These are phyloP conservation scores for Hypoxylon sp. DNA, from an alignment of 2,329 filamentous ascomycete genomes.

Conservation along the genomic window DNA sequence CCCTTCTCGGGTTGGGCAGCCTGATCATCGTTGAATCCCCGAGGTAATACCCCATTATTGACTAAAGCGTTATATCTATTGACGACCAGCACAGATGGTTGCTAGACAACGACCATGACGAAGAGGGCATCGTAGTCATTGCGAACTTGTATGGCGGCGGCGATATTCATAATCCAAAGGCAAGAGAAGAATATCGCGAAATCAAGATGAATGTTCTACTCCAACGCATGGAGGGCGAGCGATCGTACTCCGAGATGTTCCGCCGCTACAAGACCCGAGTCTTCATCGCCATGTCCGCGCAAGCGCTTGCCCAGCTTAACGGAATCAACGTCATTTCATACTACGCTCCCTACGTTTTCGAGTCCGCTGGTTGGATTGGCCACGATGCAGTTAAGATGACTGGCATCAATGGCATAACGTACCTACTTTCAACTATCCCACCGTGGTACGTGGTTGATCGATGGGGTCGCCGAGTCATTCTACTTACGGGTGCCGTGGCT, in stretches of 20 bases:
- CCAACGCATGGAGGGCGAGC: slow-evolving; percentile 93
- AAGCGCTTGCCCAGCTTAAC: slow-evolving; percentile 94
- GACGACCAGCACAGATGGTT: slow-evolving; percentile 78
- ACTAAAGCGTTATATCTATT: slow-evolving; percentile 40
- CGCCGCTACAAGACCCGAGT: slow-evolving; percentile 90
- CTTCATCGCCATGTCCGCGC: slow-evolving; percentile 98
- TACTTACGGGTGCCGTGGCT: slow-evolving; percentile 87
- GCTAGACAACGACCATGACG: slow-evolving; percentile 96
- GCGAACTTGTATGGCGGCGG: slow-evolving; percentile 96
- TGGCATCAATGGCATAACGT: slow-evolving; percentile 91
- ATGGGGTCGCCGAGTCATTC: slow-evolving; percentile 89
- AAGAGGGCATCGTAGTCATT: slow-evolving; percentile 98
- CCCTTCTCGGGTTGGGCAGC: slow-evolving; percentile 85
- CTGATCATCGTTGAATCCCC: slow-evolving; percentile 96
- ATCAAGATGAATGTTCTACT: slow-evolving; percentile 99
- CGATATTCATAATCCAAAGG: slow-evolving; percentile 93
- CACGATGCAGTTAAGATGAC: slow-evolving; percentile 96
- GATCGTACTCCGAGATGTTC: slow-evolving; percentile 95
- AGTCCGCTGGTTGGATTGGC: slow-evolving; percentile 95
- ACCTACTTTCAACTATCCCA: slow-evolving; percentile 90
- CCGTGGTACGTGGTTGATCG: slow-evolving; percentile 97
- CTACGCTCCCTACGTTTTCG: slow-evolving; percentile 96
- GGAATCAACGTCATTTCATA: slow-evolving; percentile 99
- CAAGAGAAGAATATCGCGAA: slow-evolving; percentile 94
- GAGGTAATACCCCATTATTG: slow-evolving; percentile 66